Conservation (phyloP, 768 basidiomycete species). For the Pseudohyphozyma bogoriensis region DNA sequence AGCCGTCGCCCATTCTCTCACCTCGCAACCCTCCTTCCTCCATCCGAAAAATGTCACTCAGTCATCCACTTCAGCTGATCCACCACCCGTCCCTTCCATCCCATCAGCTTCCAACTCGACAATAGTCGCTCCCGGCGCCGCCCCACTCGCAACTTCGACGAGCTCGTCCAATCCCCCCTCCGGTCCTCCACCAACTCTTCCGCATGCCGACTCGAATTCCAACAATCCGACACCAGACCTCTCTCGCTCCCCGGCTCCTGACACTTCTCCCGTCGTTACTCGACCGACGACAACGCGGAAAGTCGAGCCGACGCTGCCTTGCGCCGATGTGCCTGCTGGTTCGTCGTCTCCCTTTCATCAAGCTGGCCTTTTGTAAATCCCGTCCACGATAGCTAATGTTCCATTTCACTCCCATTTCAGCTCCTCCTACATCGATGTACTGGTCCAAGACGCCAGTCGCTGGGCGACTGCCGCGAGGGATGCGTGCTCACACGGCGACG, state of each 20-base stretch:
- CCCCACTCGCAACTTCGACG: background rate
- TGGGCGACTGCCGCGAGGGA: slow-evolving; percentile 55
- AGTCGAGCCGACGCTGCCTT: background rate
- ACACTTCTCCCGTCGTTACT: background rate
- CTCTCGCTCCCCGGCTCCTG: background rate
- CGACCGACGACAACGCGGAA: background rate
- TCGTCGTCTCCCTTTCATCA: background rate
- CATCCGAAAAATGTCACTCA: too few relatives aligned
- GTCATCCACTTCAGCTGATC: background rate
- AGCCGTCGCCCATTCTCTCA: background rate
- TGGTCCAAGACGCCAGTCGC: slow-evolving; percentile 77
- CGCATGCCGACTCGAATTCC: background rate
- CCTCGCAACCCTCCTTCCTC: background rate
- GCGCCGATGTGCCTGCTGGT: background rate
- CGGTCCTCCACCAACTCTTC: background rate
- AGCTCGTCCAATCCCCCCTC: background rate
- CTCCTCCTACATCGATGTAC: slow-evolving; percentile 67
- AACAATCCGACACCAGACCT: background rate
- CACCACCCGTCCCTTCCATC: background rate
- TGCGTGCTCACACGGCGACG: slow-evolving; percentile 76
- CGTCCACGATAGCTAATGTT: too few relatives aligned
- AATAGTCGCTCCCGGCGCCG: background rate
- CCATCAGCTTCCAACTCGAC: background rate
- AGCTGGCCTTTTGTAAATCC: too few relatives aligned
- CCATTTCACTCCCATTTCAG: too few relatives aligned